phyloP scores from a whole-genome alignment of 2,329 filamentous ascomycete species.

The Phaeophleospora eucalypticola region DNA sequence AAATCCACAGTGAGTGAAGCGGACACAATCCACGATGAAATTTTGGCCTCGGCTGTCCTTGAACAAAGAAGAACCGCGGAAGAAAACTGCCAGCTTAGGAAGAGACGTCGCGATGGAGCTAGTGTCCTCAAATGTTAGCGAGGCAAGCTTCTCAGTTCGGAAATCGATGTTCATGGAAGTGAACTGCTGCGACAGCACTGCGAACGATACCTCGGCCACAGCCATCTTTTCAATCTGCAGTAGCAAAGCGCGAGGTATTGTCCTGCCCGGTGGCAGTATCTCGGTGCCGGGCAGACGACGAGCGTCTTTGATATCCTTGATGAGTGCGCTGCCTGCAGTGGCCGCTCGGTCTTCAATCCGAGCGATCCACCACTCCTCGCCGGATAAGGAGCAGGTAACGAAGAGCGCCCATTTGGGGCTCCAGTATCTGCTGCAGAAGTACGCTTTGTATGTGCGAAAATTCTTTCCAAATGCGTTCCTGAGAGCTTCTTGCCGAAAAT shows the following conservation, averaged over 20 bases:
- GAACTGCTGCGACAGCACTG: conserved; percentile 26
- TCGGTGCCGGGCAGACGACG: conserved; percentile 8
- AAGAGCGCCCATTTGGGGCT: conserved; percentile 64
- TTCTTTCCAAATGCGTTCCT: conserved; percentile 60
- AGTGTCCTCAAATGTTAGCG: conserved; percentile 8
- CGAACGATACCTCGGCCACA: conserved; percentile 32
- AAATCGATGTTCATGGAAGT: conserved; percentile 19
- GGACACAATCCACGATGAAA: conserved; percentile 8
- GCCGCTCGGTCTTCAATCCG: conserved; percentile 49
- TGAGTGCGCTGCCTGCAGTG: conserved; percentile 5
- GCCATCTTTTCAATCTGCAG: conserved; percentile 37
- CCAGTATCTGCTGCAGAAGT: conserved; percentile 66
- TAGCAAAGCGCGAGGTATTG: conserved; percentile 21
- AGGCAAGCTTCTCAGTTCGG: conserved; percentile 15
- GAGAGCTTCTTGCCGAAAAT: conserved; percentile 51
- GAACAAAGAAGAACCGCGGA: background rate
- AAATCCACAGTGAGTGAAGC: conserved; percentile 10
- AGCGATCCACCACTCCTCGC: conserved; percentile 76
- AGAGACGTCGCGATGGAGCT: background rate
- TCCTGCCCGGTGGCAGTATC: background rate
- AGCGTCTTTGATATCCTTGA: conserved; percentile 19
- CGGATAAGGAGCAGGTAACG: conserved; percentile 64
- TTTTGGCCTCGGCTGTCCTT: background rate
- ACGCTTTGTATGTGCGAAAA: conserved; percentile 62
- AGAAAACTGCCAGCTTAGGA: conserved; percentile 6